Evolutionary conservation across 805 yeast species (phyloP).

Genomic region (Suhomyces tanzawaensis): DNA sequence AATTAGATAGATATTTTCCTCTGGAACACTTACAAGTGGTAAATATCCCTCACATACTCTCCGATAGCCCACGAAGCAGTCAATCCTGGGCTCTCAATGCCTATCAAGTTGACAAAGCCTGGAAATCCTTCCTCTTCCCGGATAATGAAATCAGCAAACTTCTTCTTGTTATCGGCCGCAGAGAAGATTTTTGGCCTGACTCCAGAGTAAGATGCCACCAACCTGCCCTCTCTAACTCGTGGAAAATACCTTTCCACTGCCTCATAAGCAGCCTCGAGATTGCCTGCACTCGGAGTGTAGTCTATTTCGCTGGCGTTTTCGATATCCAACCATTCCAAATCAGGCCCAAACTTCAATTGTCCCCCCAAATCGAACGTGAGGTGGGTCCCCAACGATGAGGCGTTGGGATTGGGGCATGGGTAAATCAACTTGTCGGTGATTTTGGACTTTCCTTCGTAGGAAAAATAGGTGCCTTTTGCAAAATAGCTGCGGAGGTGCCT

Average conservation of each 20-base stretch:
- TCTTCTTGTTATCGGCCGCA: slow-evolving; percentile 32
- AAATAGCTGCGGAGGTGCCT: slow-evolving; percentile 58
- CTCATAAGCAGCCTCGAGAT: slow-evolving; percentile 52
- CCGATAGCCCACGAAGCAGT: slow-evolving; percentile 84
- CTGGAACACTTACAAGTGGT: too few relatives aligned
- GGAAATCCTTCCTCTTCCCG: slow-evolving; percentile 72
- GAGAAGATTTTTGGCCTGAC: slow-evolving; percentile 75
- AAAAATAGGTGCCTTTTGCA: slow-evolving; percentile 84
- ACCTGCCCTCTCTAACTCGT: slow-evolving; percentile 44
- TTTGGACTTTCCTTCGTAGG: slow-evolving; percentile 37
- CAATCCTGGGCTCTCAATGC: slow-evolving; percentile 89
- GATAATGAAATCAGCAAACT: slow-evolving; percentile 72
- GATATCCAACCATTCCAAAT: slow-evolving; percentile 70
- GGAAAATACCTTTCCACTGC: slow-evolving; percentile 68
- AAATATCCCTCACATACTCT: slow-evolving; percentile 53
- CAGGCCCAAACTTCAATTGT: slow-evolving; percentile 82
- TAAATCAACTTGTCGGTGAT: slow-evolving; percentile 48
- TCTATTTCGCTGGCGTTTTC: slow-evolving; percentile 34
- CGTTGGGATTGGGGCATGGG: slow-evolving; percentile 69
- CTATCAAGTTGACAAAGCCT: slow-evolving; percentile 77
- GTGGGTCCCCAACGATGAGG: slow-evolving; percentile 84
- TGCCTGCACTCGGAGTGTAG: slow-evolving; percentile 46
- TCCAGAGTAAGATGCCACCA: slow-evolving; percentile 73
- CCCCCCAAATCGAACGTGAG: slow-evolving; percentile 82
- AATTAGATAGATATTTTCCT: too few relatives aligned